A percentile compares a stretch with the other conserved stretches of the same genome.
These are phyloP conservation scores for Pelargonium hybrid DNA, from an alignment of 441 rosid species.

Conservation along the genomic window DNA sequence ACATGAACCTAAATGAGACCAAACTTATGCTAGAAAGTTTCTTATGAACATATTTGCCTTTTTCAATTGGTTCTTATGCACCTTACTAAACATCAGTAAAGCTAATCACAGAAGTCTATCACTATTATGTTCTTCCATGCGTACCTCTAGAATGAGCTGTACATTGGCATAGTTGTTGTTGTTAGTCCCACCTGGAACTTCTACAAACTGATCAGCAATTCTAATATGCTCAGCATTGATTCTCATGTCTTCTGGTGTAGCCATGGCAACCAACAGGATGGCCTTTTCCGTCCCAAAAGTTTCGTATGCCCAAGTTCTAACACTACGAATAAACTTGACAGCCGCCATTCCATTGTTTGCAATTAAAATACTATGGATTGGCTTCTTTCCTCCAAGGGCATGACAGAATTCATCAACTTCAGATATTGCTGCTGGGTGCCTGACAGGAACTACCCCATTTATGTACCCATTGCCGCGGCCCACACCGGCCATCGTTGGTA, in stretches of 20 bases:
- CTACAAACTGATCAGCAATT: conserved; percentile 99
- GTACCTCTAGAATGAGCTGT: conserved; percentile 96
- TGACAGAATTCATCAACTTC: conserved; percentile 74
- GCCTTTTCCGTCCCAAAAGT: conserved; percentile 97
- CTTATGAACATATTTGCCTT: background rate
- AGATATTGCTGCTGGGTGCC: conserved; percentile 57
- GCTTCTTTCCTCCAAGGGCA: conserved; percentile 76
- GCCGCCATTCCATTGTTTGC: conserved; percentile 99
- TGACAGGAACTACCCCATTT: conserved; percentile 43
- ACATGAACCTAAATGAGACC: background rate
- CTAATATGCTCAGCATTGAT: conserved; percentile 98
- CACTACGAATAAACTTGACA: conserved; percentile 92
- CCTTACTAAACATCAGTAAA: background rate
- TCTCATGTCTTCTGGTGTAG: conserved; percentile 99
- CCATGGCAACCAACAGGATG: conserved; percentile 94
- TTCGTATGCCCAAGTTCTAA: conserved; percentile 97
- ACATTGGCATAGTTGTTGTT: conserved; percentile 99
- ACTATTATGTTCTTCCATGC: conserved; percentile 15
- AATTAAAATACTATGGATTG: conserved; percentile 82
- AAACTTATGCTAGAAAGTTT: background rate
- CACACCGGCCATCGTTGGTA: conserved; percentile 32
- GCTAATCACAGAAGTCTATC: background rate
- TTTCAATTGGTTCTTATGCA: background rate
- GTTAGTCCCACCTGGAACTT: conserved; percentile 99
- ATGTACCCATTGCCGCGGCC: conserved; percentile 45